Base-by-base conservation (phyloP, 352 stramenopile species). In the Phytophthora syringae region DNA sequence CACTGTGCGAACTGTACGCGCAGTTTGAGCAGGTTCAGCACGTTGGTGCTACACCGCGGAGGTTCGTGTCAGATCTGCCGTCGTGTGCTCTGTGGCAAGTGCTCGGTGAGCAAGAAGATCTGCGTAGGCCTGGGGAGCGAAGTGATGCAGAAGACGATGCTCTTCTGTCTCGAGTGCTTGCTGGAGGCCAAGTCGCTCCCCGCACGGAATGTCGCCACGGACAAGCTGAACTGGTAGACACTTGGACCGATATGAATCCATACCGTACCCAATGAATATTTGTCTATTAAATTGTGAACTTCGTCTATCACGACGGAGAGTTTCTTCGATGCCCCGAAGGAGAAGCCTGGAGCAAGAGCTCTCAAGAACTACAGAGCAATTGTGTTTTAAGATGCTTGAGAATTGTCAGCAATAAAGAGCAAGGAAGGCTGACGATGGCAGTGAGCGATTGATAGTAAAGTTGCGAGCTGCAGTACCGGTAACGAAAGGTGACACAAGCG, bases 111-210 rank as follows among this genome's bases (percentile, higher is more conserved):
- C 50, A 82, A 80, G 54, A 79, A 77, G 57, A 76, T 82, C 24
- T 73, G 60, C 22, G 28, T 79, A 22, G 55, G 59, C 12, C 47
- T 77, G 7, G 72, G 66, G 0, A 63, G 48, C 28, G 67, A 76
- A 22, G 59, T 69, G 12, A 12, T 80, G 49, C 44, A 70, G 40
- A 75, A 78, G 44, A 68, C 57, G 5, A 64, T 77, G 45, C 27
- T 76, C 10, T 82, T 82, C 44, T 82, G 74, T 39, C 55, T 82
- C 45, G 58, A 79, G 50, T 82, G 74, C 54, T 61, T 80, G 50
- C 49, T 79, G 13, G 67, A 80, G 25, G 71, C 70, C 48, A 88
- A 87, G 64, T 62, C 77, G 13, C 10, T 77, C 10, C 56, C 68
- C 1, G 64, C 63, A 53, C 58, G 40, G 15, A 60, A 61, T 43